A percentile compares a stretch with the other conserved stretches of the same genome.
Conservation (phyloP, 768 basidiomycete species). For the Russula olivacea region DNA sequence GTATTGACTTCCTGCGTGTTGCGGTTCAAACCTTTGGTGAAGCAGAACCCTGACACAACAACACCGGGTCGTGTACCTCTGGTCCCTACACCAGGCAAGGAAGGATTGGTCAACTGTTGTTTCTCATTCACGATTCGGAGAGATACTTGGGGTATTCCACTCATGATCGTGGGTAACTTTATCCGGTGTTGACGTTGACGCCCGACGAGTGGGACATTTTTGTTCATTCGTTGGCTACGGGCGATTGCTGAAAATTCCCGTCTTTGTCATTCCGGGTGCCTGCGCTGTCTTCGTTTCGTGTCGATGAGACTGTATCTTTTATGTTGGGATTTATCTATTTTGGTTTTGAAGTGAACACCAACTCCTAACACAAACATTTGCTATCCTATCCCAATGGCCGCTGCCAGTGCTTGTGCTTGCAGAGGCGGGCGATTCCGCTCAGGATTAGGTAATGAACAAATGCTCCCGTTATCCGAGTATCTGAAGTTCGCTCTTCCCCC, state of each 20-base stretch:
- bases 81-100: slow-evolving; percentile 43
- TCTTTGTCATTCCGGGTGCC: slow-evolving; percentile 1
- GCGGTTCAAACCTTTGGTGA: slow-evolving; percentile 65
- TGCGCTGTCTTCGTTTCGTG: neutral
- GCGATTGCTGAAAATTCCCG: neutral
- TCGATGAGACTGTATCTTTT: neutral
- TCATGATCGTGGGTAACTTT: slow-evolving; percentile 87
- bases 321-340: neutral
- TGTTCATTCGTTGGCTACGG: neutral
- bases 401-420: too few relatives aligned
- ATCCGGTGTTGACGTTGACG: slow-evolving; percentile 43
- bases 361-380: neutral
- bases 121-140: slow-evolving; percentile 87
- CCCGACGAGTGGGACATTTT: neutral
- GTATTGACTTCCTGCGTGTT: slow-evolving; percentile 89
- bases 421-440: too few relatives aligned
- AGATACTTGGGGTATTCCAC: slow-evolving; percentile 82
- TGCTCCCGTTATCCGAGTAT: too few relatives aligned
- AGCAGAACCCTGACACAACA: slow-evolving; percentile 35
- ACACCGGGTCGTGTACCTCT: slow-evolving; percentile 27
- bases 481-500: too few relatives aligned
- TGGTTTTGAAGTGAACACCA: neutral
- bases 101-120: slow-evolving; percentile 78
- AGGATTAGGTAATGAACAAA: too few relatives aligned
- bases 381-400: too few relatives aligned